phyloP scores from a whole-genome alignment of 768 basidiomycete genomes.

The Naganishia antarctica region DNA sequence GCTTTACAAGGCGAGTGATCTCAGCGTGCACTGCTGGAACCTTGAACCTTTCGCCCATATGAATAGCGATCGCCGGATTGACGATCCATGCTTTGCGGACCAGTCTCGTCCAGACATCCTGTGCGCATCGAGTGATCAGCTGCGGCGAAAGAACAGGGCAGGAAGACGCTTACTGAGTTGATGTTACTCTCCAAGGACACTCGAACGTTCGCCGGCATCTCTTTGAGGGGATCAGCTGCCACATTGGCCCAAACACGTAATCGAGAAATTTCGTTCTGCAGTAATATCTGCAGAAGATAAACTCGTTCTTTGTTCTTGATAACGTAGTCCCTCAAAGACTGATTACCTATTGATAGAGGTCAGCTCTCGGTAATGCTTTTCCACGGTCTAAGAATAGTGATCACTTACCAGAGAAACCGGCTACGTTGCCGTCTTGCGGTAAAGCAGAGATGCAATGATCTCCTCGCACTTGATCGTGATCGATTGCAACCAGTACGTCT shows the following conservation, averaged over 20 bases:
- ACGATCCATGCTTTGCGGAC: slow-evolving; percentile 74
- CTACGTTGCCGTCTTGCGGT: slow-evolving; percentile 30
- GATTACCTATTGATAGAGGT: slow-evolving; percentile 31
- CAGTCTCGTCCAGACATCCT: slow-evolving; percentile 60
- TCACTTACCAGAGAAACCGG: slow-evolving; percentile 41
- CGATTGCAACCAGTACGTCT: slow-evolving; percentile 74
- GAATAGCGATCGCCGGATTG: slow-evolving; percentile 73
- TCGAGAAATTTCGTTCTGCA: slow-evolving; percentile 84
- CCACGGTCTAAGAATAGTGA: neutral
- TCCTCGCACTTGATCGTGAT: slow-evolving; percentile 66
- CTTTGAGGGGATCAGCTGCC: slow-evolving; percentile 60
- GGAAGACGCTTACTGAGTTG: slow-evolving; percentile 56
- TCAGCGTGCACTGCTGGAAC: slow-evolving; percentile 62
- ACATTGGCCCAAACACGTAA: slow-evolving; percentile 88
- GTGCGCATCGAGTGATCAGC: neutral
- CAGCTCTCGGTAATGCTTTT: neutral
- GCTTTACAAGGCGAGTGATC: slow-evolving; percentile 67
- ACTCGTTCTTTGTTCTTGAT: slow-evolving; percentile 64
- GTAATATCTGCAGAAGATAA: slow-evolving; percentile 70
- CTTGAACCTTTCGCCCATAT: slow-evolving; percentile 86
- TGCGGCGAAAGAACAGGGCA: neutral
- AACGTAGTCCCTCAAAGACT: slow-evolving; percentile 55
- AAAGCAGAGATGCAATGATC: slow-evolving; percentile 43
- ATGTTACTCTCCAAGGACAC: slow-evolving; percentile 56
- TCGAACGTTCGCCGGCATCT: slow-evolving; percentile 6